Conservation (phyloP, 2,329 filamentous ascomycete species). For the Claviceps purpurea region DNA sequence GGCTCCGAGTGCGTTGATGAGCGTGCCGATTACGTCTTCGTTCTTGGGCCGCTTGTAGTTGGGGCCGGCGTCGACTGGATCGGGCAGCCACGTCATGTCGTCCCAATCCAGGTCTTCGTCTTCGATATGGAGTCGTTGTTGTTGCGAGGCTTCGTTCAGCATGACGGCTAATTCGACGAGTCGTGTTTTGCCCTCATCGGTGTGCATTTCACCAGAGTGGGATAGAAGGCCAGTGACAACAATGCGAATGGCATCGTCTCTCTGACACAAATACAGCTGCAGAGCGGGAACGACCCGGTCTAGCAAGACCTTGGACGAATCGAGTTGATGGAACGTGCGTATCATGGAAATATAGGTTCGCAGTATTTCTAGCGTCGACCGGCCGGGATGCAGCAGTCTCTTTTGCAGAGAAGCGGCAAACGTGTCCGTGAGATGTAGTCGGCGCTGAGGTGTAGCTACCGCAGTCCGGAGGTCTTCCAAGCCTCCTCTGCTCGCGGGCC, state of each 20-base stretch:
- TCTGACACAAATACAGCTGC: slow-evolving; percentile 61
- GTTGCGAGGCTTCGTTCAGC: slow-evolving; percentile 47
- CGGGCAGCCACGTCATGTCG: slow-evolving; percentile 86
- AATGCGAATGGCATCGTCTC: slow-evolving; percentile 65
- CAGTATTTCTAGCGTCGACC: slow-evolving; percentile 63
- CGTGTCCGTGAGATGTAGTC: slow-evolving; percentile 54
- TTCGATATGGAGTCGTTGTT: slow-evolving; percentile 37
- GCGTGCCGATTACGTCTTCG: slow-evolving; percentile 81
- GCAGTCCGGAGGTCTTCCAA: slow-evolving; percentile 62
- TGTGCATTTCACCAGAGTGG: slow-evolving; percentile 40
- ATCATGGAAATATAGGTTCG: slow-evolving; percentile 72
- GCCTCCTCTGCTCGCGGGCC: slow-evolving; percentile 58
- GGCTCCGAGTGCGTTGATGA: slow-evolving; percentile 77
- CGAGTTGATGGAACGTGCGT: slow-evolving; percentile 59
- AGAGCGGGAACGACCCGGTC: slow-evolving; percentile 61
- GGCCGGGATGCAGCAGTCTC: slow-evolving; percentile 59
- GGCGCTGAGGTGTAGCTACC: slow-evolving; percentile 53
- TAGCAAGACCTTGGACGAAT: slow-evolving; percentile 64
- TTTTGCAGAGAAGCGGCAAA: slow-evolving; percentile 54
- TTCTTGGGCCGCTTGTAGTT: slow-evolving; percentile 83
- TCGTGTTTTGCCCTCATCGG: slow-evolving; percentile 31
- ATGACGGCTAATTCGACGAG: slow-evolving; percentile 55
- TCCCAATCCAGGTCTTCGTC: slow-evolving; percentile 74
- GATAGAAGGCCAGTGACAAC: slow-evolving; percentile 63
- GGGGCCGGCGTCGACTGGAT: slow-evolving; percentile 82